phyloP scores from a whole-genome alignment of 306 rosid genomes.

The Medicago arabica region DNA sequence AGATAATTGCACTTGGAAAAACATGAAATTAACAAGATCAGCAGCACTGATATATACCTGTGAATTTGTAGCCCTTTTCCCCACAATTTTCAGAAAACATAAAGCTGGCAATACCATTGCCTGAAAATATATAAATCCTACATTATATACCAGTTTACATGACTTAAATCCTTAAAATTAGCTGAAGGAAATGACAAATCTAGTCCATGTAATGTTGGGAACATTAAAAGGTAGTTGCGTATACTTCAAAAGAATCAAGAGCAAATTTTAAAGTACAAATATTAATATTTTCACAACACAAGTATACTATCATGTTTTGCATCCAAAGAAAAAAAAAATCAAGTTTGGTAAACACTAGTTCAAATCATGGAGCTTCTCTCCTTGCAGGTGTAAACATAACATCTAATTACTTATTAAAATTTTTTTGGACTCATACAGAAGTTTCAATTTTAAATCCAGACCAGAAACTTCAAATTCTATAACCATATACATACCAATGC shows the following conservation, averaged over 20 bases:
- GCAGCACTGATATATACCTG: conserved; percentile 49
- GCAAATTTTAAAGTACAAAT: background rate
- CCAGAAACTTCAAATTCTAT: too few relatives aligned
- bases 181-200: background rate
- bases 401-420: too few relatives aligned
- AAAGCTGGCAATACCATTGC: conserved; percentile 65
- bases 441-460: too few relatives aligned
- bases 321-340: too few relatives aligned
- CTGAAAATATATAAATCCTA: conserved; percentile 46
- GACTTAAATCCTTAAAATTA: conserved; percentile 1
- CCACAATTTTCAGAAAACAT: conserved; percentile 75
- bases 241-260: background rate
- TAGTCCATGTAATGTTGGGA: background rate
- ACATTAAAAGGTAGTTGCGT: background rate
- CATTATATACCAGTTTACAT: conserved; percentile 15
- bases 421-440: too few relatives aligned
- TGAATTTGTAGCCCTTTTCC: conserved; percentile 60
- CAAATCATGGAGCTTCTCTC: too few relatives aligned
- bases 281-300: background rate
- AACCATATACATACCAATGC: too few relatives aligned
- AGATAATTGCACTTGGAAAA: background rate
- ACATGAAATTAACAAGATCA: conserved; percentile 10
- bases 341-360: background rate
- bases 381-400: too few relatives aligned
- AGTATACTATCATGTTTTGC: too few relatives aligned